phyloP scores from a whole-genome alignment of 2,329 filamentous ascomycete genomes.

The Aspergillus ochraceus region DNA sequence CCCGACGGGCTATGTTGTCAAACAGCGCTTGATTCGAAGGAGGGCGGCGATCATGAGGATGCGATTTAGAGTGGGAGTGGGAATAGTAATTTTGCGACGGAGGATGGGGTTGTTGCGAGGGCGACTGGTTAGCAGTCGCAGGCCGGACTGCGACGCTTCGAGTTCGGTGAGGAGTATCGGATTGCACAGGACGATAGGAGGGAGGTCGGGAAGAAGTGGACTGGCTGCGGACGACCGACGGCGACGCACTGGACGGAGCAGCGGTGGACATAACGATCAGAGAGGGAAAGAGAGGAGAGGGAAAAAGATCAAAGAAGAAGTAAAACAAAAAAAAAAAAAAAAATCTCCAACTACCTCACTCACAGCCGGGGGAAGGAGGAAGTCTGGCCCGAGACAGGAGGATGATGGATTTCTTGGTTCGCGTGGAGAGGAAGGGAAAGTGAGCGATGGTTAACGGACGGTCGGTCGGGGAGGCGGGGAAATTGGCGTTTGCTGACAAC shows the following conservation, averaged over 20 bases:
- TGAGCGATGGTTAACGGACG: not conserved
- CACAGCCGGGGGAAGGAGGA: not conserved
- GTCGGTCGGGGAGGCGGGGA: conserved; percentile 25
- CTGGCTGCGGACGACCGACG: conserved; percentile 51
- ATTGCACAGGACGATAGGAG: conserved; percentile 40
- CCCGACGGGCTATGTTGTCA: conserved; percentile 61
- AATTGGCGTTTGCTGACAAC: conserved; percentile 22
- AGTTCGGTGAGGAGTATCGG: conserved; percentile 48
- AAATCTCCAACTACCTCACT: not conserved
- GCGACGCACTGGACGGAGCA: conserved; percentile 45
- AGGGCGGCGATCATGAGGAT: conserved; percentile 48
- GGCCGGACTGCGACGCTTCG: conserved; percentile 47
- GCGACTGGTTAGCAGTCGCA: conserved; percentile 37
- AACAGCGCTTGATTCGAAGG: conserved; percentile 50
- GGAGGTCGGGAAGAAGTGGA: conserved; percentile 49
- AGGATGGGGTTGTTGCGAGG: conserved; percentile 28
- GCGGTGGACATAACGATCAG: conserved; percentile 46
- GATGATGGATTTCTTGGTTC: not conserved
- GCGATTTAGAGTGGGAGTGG: conserved; percentile 40
- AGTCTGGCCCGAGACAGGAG: not conserved
- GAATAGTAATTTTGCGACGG: conserved; percentile 31
- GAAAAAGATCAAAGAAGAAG: not conserved
- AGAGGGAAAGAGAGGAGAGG: conserved; percentile 5
- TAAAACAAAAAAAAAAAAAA: not conserved
- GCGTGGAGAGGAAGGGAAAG: not conserved